Base-by-base conservation (phyloP, 1,284 basidiomycete species). In the Puccinia hordei region DNA sequence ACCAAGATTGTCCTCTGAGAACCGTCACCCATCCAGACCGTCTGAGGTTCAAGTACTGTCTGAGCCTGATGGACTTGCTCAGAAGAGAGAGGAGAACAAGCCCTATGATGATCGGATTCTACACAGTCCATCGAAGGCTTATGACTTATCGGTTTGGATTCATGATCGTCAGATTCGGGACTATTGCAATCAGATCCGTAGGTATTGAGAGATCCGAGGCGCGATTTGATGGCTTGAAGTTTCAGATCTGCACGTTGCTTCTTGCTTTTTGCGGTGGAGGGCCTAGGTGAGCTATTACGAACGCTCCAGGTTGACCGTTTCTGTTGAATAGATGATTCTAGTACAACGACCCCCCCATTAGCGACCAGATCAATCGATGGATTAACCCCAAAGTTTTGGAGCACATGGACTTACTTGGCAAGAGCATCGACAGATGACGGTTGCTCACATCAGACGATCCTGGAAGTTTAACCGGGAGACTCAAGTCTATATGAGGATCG, bases 11-110 rank as follows among this genome's bases (percentile, higher is more conserved):
- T 19, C 38, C 72, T 73, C 35, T 73, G 51, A 57, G 72, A 61
- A 24, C 57, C 72, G 57, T 73, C 53, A 44, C 57, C 57, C 53
- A 73, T 73, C 57, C 53, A 73, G 51, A 57, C 24, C 17, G 57
- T 73, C 27, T 57, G 57, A 59, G 51, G 72, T 44, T 73, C 57
- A 73, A 73, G 57, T 9, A 61, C n/a, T 57, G 51, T 73, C 35
- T 59, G 72, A 13, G 72, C 51, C 44, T 73, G 10, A 24, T 73
- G 72, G 38, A 55, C 51, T 59, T 59, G 72, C 2, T 73, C 57
- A n/a, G 57, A 73, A 15, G 72, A 73, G 24, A 59, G 51, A 59
- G 38, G 55, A n/a, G 72, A 73, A 33, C 55, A 59, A 44, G 72
- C 13, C 13, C 49, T 33, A 24, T 71, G 5, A 19, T 71, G 46